phyloP scores from a whole-genome alignment of 2,329 filamentous ascomycete species.

The Colletotrichum ledebouriae region DNA sequence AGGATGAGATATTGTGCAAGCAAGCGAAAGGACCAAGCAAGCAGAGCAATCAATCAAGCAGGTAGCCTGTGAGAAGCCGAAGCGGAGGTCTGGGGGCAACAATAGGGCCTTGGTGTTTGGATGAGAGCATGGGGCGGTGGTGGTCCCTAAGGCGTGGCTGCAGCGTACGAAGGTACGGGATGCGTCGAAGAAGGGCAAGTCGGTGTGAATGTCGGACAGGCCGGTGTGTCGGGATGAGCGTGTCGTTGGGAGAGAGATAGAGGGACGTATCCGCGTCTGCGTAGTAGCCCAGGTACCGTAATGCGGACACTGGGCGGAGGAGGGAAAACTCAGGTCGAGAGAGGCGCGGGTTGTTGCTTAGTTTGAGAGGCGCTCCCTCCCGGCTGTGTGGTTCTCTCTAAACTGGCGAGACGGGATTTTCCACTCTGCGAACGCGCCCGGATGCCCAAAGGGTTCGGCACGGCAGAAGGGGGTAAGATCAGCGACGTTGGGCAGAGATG shows the following conservation, averaged over 20 bases:
- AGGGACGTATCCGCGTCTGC: not conserved
- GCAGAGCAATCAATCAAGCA: constrained; percentile 28
- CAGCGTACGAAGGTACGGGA: constrained; percentile 14
- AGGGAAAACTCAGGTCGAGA: not conserved
- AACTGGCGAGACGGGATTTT: constrained; percentile 39
- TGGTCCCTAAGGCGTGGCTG: constrained; percentile 27
- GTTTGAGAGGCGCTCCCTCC: constrained; percentile 42
- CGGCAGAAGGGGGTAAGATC: constrained; percentile 47
- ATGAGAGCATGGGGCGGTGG: constrained; percentile 40
- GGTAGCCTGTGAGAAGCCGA: constrained; percentile 39
- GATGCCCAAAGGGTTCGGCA: constrained; percentile 42
- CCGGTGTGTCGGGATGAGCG: constrained; percentile 25
- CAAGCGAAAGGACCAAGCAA: constrained; percentile 19
- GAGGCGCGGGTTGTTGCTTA: constrained; percentile 13
- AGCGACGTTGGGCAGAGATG: constrained; percentile 55
- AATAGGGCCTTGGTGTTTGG: constrained; percentile 38
- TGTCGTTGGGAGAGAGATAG: constrained; percentile 13
- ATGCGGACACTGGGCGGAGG: constrained; percentile 8
- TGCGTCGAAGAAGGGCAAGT: constrained; percentile 26
- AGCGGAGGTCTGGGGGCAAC: constrained; percentile 24
- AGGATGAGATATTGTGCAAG: constrained; percentile 17
- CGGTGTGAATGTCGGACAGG: constrained; percentile 41
- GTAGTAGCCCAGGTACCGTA: constrained; percentile 2
- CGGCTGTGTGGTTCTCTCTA: constrained; percentile 42
- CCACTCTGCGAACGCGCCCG: constrained; percentile 37